A percentile compares a stretch with the other conserved stretches of the same genome.
phyloP scores from a whole-genome alignment of 179 eudicot genomes.

The Spergularia azorica region DNA sequence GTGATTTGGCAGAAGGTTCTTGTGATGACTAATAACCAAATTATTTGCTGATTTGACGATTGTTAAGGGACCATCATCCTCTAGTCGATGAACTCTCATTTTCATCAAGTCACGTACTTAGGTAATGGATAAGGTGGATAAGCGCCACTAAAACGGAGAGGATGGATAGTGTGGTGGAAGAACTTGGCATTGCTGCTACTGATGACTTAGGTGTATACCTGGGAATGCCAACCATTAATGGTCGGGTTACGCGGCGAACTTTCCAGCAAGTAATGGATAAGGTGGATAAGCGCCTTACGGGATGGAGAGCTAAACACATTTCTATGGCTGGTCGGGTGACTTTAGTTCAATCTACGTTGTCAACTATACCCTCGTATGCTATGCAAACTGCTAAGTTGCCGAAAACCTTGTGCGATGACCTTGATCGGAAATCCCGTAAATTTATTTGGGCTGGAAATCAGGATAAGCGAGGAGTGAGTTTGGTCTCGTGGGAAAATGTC shows the following conservation, averaged over 20 bases:
- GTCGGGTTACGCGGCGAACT: background rate
- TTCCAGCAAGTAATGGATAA: background rate
- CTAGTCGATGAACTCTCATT: background rate
- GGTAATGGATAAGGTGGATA: too few relatives aligned
- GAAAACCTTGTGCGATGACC: background rate
- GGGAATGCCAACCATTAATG: background rate
- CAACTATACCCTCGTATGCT: background rate
- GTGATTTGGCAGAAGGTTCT: background rate
- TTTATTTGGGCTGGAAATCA: conserved; percentile 3
- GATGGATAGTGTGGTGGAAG: too few relatives aligned
- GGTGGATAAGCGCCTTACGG: background rate
- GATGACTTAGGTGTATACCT: background rate
- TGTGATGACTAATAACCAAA: background rate
- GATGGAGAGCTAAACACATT: background rate
- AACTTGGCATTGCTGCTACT: background rate
- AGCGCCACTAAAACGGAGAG: too few relatives aligned
- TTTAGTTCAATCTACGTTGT: background rate
- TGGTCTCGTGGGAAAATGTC: background rate
- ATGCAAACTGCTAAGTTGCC: background rate
- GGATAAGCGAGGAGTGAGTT: background rate
- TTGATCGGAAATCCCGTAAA: background rate
- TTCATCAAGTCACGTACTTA: background rate
- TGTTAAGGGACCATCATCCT: background rate
- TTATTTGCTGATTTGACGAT: background rate
- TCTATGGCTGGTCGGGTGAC: background rate